These are phyloP conservation scores for Cryptomeria japonica DNA, from an alignment of 75 land plant species.

Conservation along the genomic window DNA sequence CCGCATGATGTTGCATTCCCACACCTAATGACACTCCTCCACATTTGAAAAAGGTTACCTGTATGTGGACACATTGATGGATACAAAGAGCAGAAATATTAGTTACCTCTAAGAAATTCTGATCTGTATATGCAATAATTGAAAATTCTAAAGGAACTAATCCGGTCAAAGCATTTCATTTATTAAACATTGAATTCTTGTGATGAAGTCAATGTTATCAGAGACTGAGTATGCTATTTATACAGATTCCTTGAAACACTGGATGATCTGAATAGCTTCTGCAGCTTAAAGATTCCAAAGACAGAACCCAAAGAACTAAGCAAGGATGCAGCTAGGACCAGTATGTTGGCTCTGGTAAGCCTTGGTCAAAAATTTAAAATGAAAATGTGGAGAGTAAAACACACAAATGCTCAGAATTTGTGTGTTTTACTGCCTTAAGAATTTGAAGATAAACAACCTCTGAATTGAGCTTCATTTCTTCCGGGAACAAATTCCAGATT, in stretches of 20 bases:
- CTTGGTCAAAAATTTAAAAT: background rate
- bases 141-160: background rate
- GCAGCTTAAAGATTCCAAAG: background rate
- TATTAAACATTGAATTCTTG: background rate
- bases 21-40: conserved; percentile 87
- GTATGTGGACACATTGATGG: background rate
- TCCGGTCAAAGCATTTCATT: background rate
- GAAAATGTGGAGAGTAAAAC: background rate
- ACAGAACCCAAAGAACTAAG: background rate
- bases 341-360: background rate
- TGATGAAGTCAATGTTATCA: background rate
- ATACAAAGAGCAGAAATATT: background rate
- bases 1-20: conserved; percentile 85
- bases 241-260: background rate
- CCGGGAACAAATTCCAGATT: background rate
- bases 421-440: background rate
- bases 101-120: background rate
- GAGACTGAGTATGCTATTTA: background rate
- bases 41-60: conserved; percentile 81
- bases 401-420: background rate
- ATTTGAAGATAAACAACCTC: background rate
- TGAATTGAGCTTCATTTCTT: background rate
- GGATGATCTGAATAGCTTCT: background rate
- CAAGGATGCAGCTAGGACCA: background rate
- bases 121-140: background rate